Conservation (phyloP, 768 basidiomycete species). For the Lyophyllum semitale region DNA sequence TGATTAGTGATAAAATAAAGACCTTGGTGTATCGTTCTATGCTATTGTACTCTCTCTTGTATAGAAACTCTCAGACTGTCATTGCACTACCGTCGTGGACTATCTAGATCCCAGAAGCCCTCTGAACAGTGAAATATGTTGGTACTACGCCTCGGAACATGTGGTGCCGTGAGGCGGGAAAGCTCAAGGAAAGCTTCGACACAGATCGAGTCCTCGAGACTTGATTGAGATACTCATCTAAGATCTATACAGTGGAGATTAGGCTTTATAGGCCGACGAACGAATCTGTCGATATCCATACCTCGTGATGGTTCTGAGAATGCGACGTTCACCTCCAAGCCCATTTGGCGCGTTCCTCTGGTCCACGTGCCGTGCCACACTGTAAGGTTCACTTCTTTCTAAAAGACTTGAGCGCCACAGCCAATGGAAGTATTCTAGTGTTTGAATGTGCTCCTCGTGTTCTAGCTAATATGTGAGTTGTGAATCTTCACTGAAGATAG, state of each 20-base stretch:
- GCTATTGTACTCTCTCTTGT: background rate
- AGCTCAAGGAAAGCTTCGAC: no score
- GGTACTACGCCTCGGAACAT: background rate
- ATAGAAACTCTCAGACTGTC: background rate
- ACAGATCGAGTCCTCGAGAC: no score
- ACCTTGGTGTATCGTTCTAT: no score
- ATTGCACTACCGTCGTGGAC: no score
- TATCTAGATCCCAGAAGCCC: no score
- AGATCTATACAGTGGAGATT: background rate
- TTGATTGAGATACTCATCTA: background rate
- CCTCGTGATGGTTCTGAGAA: background rate
- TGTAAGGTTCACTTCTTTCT: no score
- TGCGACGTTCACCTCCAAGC: background rate
- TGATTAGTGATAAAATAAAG: background rate
- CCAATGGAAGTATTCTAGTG: no score
- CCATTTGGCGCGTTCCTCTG: background rate
- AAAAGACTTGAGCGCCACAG: background rate
- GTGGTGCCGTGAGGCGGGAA: background rate
- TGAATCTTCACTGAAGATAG: no score
- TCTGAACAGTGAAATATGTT: background rate
- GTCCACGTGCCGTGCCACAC: no score
- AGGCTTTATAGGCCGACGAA: background rate
- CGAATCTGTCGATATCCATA: background rate
- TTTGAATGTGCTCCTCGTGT: no score
- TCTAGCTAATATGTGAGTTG: no score